Evolutionary conservation across 164 flowering plant species (phyloP), one percentile per base, ranked within the genome.

Genomic region (Vitis rotundifolia): DNA sequence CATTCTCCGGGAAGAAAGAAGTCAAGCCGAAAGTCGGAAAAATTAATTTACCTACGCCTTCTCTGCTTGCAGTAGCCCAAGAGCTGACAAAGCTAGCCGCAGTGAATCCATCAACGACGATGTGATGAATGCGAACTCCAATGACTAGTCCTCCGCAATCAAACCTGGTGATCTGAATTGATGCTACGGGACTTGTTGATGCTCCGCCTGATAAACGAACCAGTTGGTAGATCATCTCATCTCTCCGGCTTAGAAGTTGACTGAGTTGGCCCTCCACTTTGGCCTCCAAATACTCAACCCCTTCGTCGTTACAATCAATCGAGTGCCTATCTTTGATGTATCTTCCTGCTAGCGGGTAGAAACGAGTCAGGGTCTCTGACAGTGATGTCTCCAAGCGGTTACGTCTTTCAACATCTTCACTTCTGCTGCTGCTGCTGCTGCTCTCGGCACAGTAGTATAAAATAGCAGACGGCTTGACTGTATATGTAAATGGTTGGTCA

Each of bases 271-370:
- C 54, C 9, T 48, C 19, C 1, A 68, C 67, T 47, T 8, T 10
- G 4, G 67, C 76, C 51, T 60, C 71, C 22, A 61, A 12, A 31
- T 2, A 68, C 44, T 53, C 61, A 1, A 68, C 71, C 22, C 76
- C 76, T n/a, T 73, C 49, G 37, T 73, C 71, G 14, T 68, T 68
- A 26, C 76, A 73, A 22, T 73, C 71, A n/a, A 73, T 31, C 31
- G 16, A 10, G 3, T 2, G 49, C 10, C 22, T 22, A 8, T 67
- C 67, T 47, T 29, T 37, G 1, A 9, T n/a, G 16, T 63, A 73
- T 49, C 76, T 67, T 2, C 76, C 76, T 0, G 76, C 76, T 12
- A 73, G 31, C 2, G 66, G 76, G 57, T 71, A 59, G 6, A 31
- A 31, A 31, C 0, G 6, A 31, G 44, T 31, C 7, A 31, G 6